Evolutionary conservation across 192 early-diverging fungal species (phyloP), one percentile per base, ranked within the genome.

Genomic region (Tieghemiomyces parasiticus): DNA sequence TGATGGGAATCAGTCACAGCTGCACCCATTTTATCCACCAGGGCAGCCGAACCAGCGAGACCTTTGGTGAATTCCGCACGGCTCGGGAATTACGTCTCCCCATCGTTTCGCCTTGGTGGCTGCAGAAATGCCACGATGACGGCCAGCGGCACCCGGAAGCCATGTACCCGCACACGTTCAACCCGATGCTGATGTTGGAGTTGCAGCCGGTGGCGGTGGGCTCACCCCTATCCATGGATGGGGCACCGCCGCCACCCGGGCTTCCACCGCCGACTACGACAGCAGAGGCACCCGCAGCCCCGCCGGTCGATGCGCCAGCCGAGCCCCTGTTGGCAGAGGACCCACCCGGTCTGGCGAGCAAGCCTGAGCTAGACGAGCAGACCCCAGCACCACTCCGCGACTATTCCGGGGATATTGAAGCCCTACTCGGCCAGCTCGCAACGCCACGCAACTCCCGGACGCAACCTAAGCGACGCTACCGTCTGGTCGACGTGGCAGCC

Each of bases 31-130:
- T 71, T 30, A 48, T 76, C 1, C 74, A 76, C 34, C 74, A 76
- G 65, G 70, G 71, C 24, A 51, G 60, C 2, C 66, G 71, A 25
- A 69, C 68, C 46, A 62, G 54, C 8, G 74, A 76, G 51, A 62
- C 66, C 0, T 58, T 65, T 35, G 56, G 67, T 28, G 74, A 73
- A 32, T 73, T 65, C 34, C 62, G 56, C 1, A 6, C 45, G 33
- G 74, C 74, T 14, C 22, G 52, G 20, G 54, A 65, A n/a, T 35
- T 60, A 8, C 46, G 45, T 20, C 65, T 71, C 0, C 32, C 31
- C 19, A 60, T 73, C 19, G 74, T 76, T 14, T 76, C 74, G 19
- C 74, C 74, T 0, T 73, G 68, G 71, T 76, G 74, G 74, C 63
- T 76, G 34, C 65, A 69, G 38, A 63, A 66, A 1, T 76, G 74